A percentile compares a stretch with the other conserved stretches of the same genome.
These are phyloP conservation scores for Naumovozyma castellii DNA, from an alignment of 805 yeast genomes.

Conservation along the genomic window DNA sequence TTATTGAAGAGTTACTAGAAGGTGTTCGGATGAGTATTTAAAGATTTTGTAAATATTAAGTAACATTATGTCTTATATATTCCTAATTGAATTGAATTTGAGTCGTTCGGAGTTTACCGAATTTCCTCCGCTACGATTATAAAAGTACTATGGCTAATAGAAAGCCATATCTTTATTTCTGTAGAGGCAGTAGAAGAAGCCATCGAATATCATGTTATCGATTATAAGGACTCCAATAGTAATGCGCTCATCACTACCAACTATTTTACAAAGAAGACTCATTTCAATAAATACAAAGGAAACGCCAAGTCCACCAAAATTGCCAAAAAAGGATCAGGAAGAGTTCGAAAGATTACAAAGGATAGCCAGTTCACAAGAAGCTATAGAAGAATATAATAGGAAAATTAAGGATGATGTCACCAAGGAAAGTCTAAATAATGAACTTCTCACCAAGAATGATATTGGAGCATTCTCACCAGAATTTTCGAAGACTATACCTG, in stretches of 20 bases:
- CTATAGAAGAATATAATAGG: constrained; percentile 64
- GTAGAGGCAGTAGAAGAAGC: too few relatives aligned
- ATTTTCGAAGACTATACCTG: constrained; percentile 73
- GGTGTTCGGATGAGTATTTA: constrained; percentile 30
- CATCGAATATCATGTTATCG: too few relatives aligned
- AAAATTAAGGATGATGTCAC: constrained; percentile 27
- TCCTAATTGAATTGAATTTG: background rate
- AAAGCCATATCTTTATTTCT: too few relatives aligned
- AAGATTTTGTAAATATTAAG: background rate
- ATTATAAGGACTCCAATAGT: background rate
- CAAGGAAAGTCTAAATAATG: constrained; percentile 27
- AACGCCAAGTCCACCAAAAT: constrained; percentile 27
- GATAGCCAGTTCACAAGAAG: constrained; percentile 68
- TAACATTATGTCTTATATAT: background rate
- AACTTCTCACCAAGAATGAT: constrained; percentile 37
- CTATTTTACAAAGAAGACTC: background rate
- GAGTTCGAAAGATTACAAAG: constrained; percentile 84
- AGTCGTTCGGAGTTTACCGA: background rate
- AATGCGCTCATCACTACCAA: background rate
- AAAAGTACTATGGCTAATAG: too few relatives aligned
- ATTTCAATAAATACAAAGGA: constrained; percentile 9
- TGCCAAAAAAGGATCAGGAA: constrained; percentile 37
- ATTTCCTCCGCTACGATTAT: background rate
- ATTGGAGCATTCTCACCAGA: constrained; percentile 61
- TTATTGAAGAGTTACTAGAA: constrained; percentile 44